These are phyloP conservation scores for Talaromyces rugulosus DNA, from an alignment of 2,329 filamentous ascomycete species.

Conservation along the genomic window DNA sequence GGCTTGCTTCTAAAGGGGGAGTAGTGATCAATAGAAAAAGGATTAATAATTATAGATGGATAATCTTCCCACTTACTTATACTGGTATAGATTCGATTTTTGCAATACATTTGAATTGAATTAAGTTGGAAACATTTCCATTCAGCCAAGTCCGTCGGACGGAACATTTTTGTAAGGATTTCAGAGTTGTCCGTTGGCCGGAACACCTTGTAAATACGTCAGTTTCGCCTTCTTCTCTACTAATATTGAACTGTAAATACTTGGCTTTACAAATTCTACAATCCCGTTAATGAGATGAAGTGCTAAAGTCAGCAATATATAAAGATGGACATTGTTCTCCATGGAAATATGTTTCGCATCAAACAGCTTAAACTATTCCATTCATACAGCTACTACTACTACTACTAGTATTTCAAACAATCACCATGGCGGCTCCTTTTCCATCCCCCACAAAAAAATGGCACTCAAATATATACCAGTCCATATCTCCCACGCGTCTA, in stretches of 20 bases:
- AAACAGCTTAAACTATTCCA: not conserved
- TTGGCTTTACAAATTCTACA: not conserved
- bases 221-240: not conserved
- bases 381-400: not conserved
- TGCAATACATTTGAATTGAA: not conserved
- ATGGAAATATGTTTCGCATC: not conserved
- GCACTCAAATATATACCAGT: slow-evolving; percentile 17
- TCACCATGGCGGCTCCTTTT: slow-evolving; percentile 26
- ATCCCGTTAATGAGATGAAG: not conserved
- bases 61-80: not conserved
- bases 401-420: slow-evolving; percentile 21
- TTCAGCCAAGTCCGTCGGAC: not conserved
- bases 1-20: too few species aligned
- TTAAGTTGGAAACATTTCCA: not conserved
- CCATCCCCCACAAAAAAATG: slow-evolving; percentile 35
- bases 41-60: not conserved
- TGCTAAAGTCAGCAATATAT: not conserved
- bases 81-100: not conserved
- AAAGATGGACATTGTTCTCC: not conserved
- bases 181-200: not conserved
- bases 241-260: not conserved
- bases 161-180: not conserved
- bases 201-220: too few species aligned
- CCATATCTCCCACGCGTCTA: slow-evolving; percentile 38
- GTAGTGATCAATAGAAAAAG: too few species aligned